These are phyloP conservation scores for Trichophyton equinum DNA, from an alignment of 2,329 filamentous ascomycete genomes.

Conservation along the genomic window DNA sequence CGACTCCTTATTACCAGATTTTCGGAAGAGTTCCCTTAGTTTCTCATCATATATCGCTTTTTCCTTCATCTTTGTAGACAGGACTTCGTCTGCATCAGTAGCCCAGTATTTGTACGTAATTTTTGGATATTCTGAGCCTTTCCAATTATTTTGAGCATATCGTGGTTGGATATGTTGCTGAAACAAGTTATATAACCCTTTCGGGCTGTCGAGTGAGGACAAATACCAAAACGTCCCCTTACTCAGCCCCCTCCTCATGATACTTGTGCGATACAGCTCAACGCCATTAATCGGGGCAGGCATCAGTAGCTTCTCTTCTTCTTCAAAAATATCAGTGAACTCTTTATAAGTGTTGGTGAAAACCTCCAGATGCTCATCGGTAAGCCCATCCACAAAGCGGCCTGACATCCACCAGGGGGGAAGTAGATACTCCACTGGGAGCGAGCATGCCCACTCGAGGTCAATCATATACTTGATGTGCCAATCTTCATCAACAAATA, in stretches of 20 bases:
- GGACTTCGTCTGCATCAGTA: conserved; percentile 6
- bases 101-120: conserved; percentile 14
- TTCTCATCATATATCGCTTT: conserved; percentile 12
- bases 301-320: conserved; percentile 6
- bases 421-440: conserved; percentile 20
- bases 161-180: conserved; percentile 15
- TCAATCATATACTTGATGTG: conserved; percentile 24
- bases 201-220: conserved; percentile 15
- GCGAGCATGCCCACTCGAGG: conserved; percentile 24
- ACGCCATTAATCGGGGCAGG: background rate
- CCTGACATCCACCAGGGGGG: conserved; percentile 21
- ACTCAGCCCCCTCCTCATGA: conserved; percentile 13
- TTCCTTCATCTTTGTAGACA: conserved; percentile 13
- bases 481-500: conserved; percentile 24
- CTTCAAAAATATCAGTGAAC: conserved; percentile 9
- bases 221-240: conserved; percentile 19
- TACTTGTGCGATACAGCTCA: background rate
- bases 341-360: conserved; percentile 6
- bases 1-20: background rate
- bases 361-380: background rate
- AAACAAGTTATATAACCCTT: conserved; percentile 17
- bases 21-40: conserved; percentile 7
- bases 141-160: conserved; percentile 6
- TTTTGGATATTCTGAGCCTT: conserved; percentile 12
- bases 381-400: conserved; percentile 13